phyloP scores from a whole-genome alignment of 768 basidiomycete species.

The Leccinum disarticulatum region DNA sequence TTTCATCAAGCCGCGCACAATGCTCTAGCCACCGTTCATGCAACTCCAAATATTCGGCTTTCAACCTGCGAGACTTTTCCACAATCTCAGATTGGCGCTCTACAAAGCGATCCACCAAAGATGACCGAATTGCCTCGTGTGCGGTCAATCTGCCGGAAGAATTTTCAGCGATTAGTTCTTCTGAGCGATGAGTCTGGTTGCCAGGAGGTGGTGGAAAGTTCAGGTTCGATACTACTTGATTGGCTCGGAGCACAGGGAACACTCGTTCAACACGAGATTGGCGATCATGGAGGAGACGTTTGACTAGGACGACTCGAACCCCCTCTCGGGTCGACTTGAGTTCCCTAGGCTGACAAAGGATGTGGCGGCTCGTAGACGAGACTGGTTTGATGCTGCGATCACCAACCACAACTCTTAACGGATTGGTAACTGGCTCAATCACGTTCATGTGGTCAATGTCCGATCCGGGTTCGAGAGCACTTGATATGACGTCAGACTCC shows the following conservation, averaged over 20 bases:
- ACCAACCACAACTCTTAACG: conserved; percentile 31
- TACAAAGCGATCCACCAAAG: conserved; percentile 54
- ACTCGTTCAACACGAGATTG: conserved; percentile 64
- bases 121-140: conserved; percentile 44
- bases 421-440: conserved; percentile 10
- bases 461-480: conserved; percentile 6
- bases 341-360: conserved; percentile 16
- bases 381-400: conserved; percentile 23
- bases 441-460: conserved; percentile 11
- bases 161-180: conserved; percentile 44
- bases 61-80: conserved; percentile 56
- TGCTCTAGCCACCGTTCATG: conserved; percentile 75
- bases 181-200: conserved; percentile 46
- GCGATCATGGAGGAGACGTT: conserved; percentile 56
- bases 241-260: conserved; percentile 61
- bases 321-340: conserved; percentile 54
- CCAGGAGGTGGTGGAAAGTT: conserved; percentile 28
- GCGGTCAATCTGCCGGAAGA: conserved; percentile 35
- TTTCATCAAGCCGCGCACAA: conserved; percentile 65
- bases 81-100: conserved; percentile 49
- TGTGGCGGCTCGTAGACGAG: conserved; percentile 8
- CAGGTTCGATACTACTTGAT: conserved; percentile 45
- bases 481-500: conserved; percentile 13
- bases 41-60: conserved; percentile 63
- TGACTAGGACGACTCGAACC: conserved; percentile 60